Conservation (phyloP, 352 stramenopile species). For the Bremia lactucae region DNA sequence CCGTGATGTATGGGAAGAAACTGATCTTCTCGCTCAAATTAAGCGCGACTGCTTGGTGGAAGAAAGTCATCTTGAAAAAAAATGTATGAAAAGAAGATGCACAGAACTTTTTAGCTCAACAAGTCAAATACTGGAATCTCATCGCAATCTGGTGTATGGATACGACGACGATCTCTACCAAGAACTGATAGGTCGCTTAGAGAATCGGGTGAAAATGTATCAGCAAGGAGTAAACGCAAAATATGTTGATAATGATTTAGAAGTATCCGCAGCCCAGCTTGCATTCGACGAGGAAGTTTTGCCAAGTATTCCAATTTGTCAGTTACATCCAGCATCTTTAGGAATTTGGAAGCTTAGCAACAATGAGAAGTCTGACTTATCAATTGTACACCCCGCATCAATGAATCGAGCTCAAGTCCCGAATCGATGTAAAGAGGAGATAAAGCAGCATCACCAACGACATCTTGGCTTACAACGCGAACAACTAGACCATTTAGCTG, state of each 20-base stretch:
- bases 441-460: slow-evolving; percentile 16
- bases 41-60: slow-evolving; percentile 20
- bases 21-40: slow-evolving; percentile 38
- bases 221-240: slow-evolving; percentile 6
- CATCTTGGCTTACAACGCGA: slow-evolving; percentile 21
- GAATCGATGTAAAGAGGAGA: slow-evolving; percentile 39
- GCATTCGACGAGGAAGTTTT: slow-evolving; percentile 27
- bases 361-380: slow-evolving; percentile 31
- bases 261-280: slow-evolving; percentile 8
- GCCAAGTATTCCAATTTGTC: slow-evolving; percentile 20
- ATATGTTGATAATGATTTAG: slow-evolving; percentile 7
- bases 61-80: slow-evolving; percentile 14
- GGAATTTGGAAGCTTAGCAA: slow-evolving; percentile 53
- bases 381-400: slow-evolving; percentile 35
- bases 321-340: slow-evolving; percentile 52
- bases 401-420: slow-evolving; percentile 16
- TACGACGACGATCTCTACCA: slow-evolving; percentile 71
- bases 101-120: slow-evolving; percentile 10
- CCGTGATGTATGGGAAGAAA: slow-evolving; percentile 70
- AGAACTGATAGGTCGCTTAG: slow-evolving; percentile 32
- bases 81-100: slow-evolving; percentile 24
- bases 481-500: slow-evolving; percentile 15
- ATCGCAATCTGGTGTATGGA: slow-evolving; percentile 57
- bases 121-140: slow-evolving; percentile 19
- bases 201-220: slow-evolving; percentile 20